Conservation (phyloP, 108 stramenopile species). For the Stephanodiscus minutulus region DNA sequence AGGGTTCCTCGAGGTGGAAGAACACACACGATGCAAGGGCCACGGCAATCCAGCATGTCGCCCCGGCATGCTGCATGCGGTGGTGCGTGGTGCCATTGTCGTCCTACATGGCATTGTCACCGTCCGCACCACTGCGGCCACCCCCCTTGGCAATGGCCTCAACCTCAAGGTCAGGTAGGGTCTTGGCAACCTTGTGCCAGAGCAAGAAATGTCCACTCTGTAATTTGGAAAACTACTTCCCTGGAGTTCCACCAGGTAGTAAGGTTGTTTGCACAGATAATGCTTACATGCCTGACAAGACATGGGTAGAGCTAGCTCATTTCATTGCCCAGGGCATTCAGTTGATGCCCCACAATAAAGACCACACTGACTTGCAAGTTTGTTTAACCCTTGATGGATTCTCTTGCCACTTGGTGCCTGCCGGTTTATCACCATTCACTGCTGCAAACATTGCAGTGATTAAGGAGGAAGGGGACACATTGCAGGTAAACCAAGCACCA, state of each 20-base stretch:
- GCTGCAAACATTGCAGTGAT: not conserved
- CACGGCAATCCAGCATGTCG: conserved; percentile 80
- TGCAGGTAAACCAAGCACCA: conserved; percentile 4
- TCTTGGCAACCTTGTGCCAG: conserved; percentile 88
- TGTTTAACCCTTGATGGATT: conserved; percentile 20
- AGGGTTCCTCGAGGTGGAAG: conserved; percentile 97
- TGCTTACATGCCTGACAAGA: conserved; percentile 38
- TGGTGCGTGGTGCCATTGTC: not conserved
- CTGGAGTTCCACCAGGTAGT: conserved; percentile 1
- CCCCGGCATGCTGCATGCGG: not conserved
- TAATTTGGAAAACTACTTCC: not conserved
- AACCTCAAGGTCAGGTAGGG: conserved; percentile 79
- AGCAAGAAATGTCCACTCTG: conserved; percentile 7
- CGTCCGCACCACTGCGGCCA: conserved; percentile 29
- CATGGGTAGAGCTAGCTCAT: conserved; percentile 9
- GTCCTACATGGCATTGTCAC: not conserved
- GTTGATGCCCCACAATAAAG: not conserved
- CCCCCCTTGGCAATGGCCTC: conserved; percentile 77
- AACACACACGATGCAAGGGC: conserved; percentile 94
- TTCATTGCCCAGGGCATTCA: conserved; percentile 12
- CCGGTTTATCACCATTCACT: not conserved
- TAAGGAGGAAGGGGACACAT: conserved; percentile 22
- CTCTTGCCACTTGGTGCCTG: conserved; percentile 11
- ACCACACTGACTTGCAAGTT: conserved; percentile 14
- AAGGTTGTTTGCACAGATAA: conserved; percentile 8